Evolutionary conservation across 352 stramenopile genomes (phyloP).

Genomic region (Detonula confervacea): DNA sequence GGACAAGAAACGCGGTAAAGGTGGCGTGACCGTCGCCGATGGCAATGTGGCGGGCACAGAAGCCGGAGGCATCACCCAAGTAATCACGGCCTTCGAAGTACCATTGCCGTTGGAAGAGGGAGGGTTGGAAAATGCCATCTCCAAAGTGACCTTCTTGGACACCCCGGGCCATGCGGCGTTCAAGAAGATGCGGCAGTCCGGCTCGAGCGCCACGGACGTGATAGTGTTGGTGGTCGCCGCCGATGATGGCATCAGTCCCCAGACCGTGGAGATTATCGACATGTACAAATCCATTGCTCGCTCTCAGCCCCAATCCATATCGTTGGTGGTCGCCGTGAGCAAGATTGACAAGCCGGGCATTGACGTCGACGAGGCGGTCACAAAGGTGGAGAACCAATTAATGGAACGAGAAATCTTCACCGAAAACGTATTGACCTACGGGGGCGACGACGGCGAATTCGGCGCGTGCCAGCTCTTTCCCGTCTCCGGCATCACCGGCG

Average conservation of each 20-base stretch:
- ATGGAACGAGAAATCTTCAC: slow-evolving; percentile 89
- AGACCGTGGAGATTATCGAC: slow-evolving; percentile 95
- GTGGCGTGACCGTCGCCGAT: slow-evolving; percentile 14
- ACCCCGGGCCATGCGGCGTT: slow-evolving; percentile 98
- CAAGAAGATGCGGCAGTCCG: slow-evolving; percentile 93
- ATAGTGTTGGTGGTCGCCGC: slow-evolving; percentile 94
- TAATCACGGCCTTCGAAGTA: slow-evolving; percentile 94
- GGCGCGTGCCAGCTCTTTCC: slow-evolving; percentile 90
- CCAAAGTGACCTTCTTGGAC: slow-evolving; percentile 93
- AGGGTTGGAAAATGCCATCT: slow-evolving; percentile 17
- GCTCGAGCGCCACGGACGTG: slow-evolving; percentile 91
- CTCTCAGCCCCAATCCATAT: slow-evolving; percentile 90
- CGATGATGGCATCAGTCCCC: slow-evolving; percentile 92
- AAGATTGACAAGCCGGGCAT: slow-evolving; percentile 91
- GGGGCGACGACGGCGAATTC: slow-evolving; percentile 66
- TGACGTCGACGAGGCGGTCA: slow-evolving; percentile 76
- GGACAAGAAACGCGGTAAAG: slow-evolving; percentile 14
- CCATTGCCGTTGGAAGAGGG: slow-evolving; percentile 56
- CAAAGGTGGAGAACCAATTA: slow-evolving; percentile 84
- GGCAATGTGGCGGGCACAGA: slow-evolving; percentile 91
- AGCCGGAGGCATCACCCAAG: slow-evolving; percentile 96
- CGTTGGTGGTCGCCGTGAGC: slow-evolving; percentile 94
- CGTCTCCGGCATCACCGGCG: slow-evolving; percentile 93
- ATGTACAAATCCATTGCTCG: slow-evolving; percentile 86
- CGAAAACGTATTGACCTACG: slow-evolving; percentile 84